Conservation (phyloP, 2,329 filamentous ascomycete species). For the Camptophora hylomeconis region DNA sequence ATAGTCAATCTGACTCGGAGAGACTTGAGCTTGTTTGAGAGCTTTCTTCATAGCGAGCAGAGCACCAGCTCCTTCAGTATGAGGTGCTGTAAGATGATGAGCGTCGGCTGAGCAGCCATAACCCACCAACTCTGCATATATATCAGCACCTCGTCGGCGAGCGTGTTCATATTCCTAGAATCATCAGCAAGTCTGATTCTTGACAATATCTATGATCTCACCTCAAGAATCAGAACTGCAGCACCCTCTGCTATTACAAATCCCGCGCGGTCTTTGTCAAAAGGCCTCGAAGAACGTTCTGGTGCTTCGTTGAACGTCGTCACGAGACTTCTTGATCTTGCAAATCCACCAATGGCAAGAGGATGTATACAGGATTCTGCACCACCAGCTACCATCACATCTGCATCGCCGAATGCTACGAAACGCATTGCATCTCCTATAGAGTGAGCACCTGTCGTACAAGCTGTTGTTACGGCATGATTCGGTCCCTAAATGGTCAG, state of each 20-base stretch:
- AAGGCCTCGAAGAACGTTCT: slow-evolving; percentile 63
- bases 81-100: slow-evolving; percentile 83
- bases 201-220: slow-evolving; percentile 18
- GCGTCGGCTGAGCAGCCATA: slow-evolving; percentile 89
- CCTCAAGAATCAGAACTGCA: slow-evolving; percentile 73
- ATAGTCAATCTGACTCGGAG: slow-evolving; percentile 66
- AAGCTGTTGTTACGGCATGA: slow-evolving; percentile 85
- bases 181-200: background rate
- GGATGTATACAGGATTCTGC: slow-evolving; percentile 94
- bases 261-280: slow-evolving; percentile 65
- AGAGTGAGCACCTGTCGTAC: slow-evolving; percentile 89
- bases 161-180: slow-evolving; percentile 73
- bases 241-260: slow-evolving; percentile 93
- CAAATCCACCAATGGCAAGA: slow-evolving; percentile 81
- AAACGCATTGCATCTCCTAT: slow-evolving; percentile 89
- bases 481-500: slow-evolving; percentile 57
- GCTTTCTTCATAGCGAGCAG: slow-evolving; percentile 75
- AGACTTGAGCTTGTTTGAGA: slow-evolving; percentile 56
- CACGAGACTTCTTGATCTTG: slow-evolving; percentile 71
- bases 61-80: slow-evolving; percentile 69
- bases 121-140: slow-evolving; percentile 80
- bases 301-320: slow-evolving; percentile 68
- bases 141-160: slow-evolving; percentile 58
- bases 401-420: slow-evolving; percentile 78
- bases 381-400: slow-evolving; percentile 93